Percentiles rank a stretch among this genome's conserved stretches.
Conservation (phyloP, 192 early-diverging fungal species). For the Endogone sp. region DNA sequence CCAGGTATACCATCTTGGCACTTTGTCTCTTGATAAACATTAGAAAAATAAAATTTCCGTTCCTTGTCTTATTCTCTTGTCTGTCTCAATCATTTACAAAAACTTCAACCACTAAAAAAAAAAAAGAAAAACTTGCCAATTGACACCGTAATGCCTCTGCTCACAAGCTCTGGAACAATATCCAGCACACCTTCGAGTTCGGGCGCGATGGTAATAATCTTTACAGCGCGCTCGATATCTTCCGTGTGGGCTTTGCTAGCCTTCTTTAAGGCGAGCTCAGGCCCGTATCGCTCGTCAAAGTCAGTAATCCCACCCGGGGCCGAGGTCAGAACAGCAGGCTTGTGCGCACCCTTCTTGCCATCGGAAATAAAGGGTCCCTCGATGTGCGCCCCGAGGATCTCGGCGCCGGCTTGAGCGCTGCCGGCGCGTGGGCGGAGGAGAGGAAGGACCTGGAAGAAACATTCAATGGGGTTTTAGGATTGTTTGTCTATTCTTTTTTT, state of each 20-base stretch:
- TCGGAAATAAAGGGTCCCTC: slow-evolving; percentile 64
- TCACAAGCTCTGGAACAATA: slow-evolving; percentile 54
- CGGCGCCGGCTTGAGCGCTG: slow-evolving; percentile 50
- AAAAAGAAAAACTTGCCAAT: slow-evolving; percentile 35
- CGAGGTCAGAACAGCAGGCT: slow-evolving; percentile 51
- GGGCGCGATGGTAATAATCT: slow-evolving; percentile 69
- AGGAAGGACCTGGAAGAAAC: background rate
- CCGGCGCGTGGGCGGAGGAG: slow-evolving; percentile 57
- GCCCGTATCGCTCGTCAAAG: slow-evolving; percentile 64
- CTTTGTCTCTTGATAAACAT: too few species aligned
- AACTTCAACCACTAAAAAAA: too few species aligned
- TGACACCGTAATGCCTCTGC: slow-evolving; percentile 57
- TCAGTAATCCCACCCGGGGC: slow-evolving; percentile 54
- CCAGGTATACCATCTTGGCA: too few species aligned
- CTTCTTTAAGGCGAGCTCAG: slow-evolving; percentile 24
- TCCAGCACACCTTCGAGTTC: slow-evolving; percentile 68
- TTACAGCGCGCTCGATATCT: slow-evolving; percentile 30
- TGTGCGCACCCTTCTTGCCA: slow-evolving; percentile 68
- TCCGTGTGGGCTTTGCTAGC: background rate
- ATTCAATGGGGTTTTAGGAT: background rate
- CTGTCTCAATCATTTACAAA: too few species aligned
- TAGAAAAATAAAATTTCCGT: too few species aligned
- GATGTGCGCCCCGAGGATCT: slow-evolving; percentile 54
- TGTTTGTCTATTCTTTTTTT: too few species aligned
- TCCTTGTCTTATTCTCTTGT: too few species aligned